These are phyloP conservation scores for Parathielavia appendiculata DNA, from an alignment of 495 filamentous ascomycete species.

Conservation along the genomic window DNA sequence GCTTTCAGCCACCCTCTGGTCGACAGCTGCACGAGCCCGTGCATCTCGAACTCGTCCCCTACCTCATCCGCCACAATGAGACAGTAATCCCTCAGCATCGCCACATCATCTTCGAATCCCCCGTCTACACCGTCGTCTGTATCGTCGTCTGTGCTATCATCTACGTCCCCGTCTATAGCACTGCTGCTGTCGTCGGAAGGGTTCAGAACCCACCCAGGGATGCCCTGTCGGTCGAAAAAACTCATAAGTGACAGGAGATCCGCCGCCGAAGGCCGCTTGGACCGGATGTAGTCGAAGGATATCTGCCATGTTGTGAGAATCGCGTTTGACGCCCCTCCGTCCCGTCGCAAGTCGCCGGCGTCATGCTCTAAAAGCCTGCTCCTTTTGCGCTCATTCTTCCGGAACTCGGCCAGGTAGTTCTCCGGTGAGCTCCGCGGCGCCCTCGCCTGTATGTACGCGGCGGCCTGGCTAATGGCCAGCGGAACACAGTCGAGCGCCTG, in stretches of 20 bases:
- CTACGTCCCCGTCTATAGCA: neutral
- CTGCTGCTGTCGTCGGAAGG: neutral
- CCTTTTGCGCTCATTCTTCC: conserved; percentile 29
- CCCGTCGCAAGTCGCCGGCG: conserved; percentile 28
- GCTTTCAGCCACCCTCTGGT: conserved; percentile 39
- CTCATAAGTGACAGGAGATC: conserved; percentile 41
- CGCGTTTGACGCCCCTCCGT: conserved; percentile 25
- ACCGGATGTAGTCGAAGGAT: conserved; percentile 27
- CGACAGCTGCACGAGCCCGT: conserved; percentile 43
- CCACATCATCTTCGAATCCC: conserved; percentile 44
- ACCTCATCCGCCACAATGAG: conserved; percentile 33
- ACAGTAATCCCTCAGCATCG: conserved; percentile 37
- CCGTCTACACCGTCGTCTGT: too few species aligned
- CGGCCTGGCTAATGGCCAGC: conserved; percentile 28
- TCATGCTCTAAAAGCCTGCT: conserved; percentile 29
- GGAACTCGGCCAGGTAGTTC: conserved; percentile 40
- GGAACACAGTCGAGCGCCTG: conserved; percentile 43
- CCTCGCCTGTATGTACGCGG: conserved; percentile 36
- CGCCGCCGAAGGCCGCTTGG: conserved; percentile 25
- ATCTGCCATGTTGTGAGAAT: conserved; percentile 36
- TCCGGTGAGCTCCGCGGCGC: conserved; percentile 22
- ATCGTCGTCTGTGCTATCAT: neutral
- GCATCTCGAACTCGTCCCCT: conserved; percentile 32
- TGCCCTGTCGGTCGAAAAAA: conserved; percentile 41
- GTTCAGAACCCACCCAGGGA: conserved; percentile 32